Conservation (phyloP, 345 rosid species). For the Clausena lansium region DNA sequence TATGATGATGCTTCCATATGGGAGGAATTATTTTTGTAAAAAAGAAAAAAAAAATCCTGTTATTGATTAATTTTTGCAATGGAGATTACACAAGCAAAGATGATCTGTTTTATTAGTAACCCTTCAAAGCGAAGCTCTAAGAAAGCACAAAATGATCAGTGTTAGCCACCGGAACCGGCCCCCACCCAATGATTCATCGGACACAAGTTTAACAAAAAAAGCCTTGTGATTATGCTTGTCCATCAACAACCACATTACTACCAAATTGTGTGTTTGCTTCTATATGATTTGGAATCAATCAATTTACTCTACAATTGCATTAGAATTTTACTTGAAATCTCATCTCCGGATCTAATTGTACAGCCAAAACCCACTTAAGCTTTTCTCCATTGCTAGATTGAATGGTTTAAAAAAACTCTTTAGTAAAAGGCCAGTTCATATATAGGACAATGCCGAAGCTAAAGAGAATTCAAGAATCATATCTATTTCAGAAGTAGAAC, state of each 20-base stretch:
- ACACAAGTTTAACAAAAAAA: constrained; percentile 11
- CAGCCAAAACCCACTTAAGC: neutral
- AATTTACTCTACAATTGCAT: neutral
- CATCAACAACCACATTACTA: constrained; percentile 8
- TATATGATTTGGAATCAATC: constrained; percentile 17
- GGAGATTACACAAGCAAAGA: neutral
- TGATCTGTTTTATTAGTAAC: neutral
- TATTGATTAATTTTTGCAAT: neutral
- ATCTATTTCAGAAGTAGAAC: neutral
- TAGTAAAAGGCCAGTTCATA: neutral
- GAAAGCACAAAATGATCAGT: neutral
- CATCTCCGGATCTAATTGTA: neutral
- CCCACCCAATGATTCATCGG: constrained; percentile 19
- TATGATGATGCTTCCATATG: neutral
- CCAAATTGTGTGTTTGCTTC: neutral
- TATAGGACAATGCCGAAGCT: neutral
- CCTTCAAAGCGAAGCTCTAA: neutral
- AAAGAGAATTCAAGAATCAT: neutral
- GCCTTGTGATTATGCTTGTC: constrained; percentile 11
- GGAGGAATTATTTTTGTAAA: neutral
- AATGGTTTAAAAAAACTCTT: neutral
- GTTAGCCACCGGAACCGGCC: neutral
- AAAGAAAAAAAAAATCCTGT: neutral
- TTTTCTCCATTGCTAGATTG: neutral
- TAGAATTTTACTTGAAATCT: neutral